Percentiles rank a stretch among this genome's conserved stretches.
Evolutionary conservation across 345 rosid genomes (phyloP).

Genomic region (Viola odorata): DNA sequence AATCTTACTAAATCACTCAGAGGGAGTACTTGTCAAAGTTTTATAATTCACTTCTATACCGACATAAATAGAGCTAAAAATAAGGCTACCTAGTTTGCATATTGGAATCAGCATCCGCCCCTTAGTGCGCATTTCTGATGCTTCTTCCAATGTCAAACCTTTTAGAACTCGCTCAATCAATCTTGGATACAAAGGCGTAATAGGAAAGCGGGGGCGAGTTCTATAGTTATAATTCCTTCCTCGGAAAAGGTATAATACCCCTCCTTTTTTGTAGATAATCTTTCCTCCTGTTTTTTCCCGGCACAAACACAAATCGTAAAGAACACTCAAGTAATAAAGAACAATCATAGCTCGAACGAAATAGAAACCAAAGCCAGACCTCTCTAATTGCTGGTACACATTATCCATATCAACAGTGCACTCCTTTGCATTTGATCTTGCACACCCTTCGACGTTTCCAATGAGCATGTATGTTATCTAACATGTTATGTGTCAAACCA

Average conservation of each 20-base stretch:
- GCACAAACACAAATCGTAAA: constrained; percentile 13
- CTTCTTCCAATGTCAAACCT: constrained; percentile 67
- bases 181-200: constrained; percentile 73
- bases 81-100: constrained; percentile 62
- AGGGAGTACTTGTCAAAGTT: too few species aligned
- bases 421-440: constrained; percentile 93
- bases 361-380: constrained; percentile 21
- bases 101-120: constrained; percentile 70
- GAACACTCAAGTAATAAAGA: not conserved
- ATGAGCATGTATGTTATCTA: constrained; percentile 80
- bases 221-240: constrained; percentile 89
- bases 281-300: constrained; percentile 93
- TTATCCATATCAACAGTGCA: constrained; percentile 93
- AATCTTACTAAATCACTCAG: constrained; percentile 4
- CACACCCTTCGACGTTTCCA: constrained; percentile 88
- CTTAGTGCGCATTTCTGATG: constrained; percentile 67
- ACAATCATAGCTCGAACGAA: not conserved
- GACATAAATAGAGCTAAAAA: not conserved
- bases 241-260: constrained; percentile 70
- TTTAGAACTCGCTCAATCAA: constrained; percentile 61
- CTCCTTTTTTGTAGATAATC: constrained; percentile 70
- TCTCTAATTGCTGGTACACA: constrained; percentile 87
- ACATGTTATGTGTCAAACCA: constrained; percentile 94
- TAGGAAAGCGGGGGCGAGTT: constrained; percentile 70
- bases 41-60: not conserved